phyloP scores from a whole-genome alignment of 2,329 filamentous ascomycete species.

The Diaporthe ilicicola region DNA sequence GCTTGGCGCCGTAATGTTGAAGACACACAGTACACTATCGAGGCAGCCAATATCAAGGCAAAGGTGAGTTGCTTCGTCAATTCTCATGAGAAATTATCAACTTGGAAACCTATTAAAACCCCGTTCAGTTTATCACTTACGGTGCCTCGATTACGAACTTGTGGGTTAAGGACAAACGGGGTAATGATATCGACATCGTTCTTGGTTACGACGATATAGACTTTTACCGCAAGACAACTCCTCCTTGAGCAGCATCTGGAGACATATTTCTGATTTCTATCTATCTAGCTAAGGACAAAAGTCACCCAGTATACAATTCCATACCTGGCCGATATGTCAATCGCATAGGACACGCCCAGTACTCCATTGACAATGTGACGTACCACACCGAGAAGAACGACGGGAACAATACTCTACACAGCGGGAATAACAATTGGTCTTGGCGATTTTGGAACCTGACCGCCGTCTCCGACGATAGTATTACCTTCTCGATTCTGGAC shows the following conservation, averaged over 20 bases:
- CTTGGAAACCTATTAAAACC: background rate
- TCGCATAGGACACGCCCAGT: slow-evolving; percentile 67
- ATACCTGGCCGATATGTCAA: slow-evolving; percentile 72
- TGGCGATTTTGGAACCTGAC: slow-evolving; percentile 70
- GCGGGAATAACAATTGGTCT: slow-evolving; percentile 69
- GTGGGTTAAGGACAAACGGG: slow-evolving; percentile 69
- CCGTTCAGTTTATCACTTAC: background rate
- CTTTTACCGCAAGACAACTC: slow-evolving; percentile 57
- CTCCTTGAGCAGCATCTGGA: background rate
- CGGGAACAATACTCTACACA: slow-evolving; percentile 63
- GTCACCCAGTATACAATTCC: slow-evolving; percentile 68
- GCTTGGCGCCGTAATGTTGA: background rate
- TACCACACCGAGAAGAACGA: slow-evolving; percentile 65
- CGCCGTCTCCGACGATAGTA: slow-evolving; percentile 60
- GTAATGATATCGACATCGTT: slow-evolving; percentile 68
- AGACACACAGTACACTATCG: slow-evolving; percentile 2
- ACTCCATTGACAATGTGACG: slow-evolving; percentile 61
- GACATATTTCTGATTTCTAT: background rate
- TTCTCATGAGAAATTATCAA: rapidly evolving
- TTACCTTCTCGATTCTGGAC: slow-evolving; percentile 73
- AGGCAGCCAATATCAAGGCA: background rate
- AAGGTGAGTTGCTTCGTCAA: background rate
- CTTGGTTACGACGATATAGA: slow-evolving; percentile 69
- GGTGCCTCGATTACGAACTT: slow-evolving; percentile 68
- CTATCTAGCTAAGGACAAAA: slow-evolving; percentile 49